Conservation (phyloP, 495 filamentous ascomycete species). For the Aspergillus sclerotiicarbonarius region DNA sequence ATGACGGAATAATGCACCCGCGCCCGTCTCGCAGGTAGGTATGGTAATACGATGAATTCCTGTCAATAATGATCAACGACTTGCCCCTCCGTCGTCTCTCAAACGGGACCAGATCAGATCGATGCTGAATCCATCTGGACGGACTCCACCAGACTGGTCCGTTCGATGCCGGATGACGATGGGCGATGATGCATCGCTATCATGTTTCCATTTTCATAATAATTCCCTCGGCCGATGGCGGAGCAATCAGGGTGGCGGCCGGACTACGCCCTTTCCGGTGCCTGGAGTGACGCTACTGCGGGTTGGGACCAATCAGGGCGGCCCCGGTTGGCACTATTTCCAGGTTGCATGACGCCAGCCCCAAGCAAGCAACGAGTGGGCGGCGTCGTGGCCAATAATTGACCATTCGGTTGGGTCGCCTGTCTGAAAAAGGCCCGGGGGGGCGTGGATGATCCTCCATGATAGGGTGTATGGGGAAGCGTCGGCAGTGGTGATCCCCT, state of each 20-base stretch:
- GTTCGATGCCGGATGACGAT: constrained; percentile 1
- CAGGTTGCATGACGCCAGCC: constrained; percentile 41
- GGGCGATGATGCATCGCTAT: constrained; percentile 3
- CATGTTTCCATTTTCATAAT: constrained; percentile 13
- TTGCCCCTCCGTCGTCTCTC: background rate
- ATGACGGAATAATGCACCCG: too few relatives aligned
- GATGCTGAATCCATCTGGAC: constrained; percentile 4
- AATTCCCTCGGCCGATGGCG: constrained; percentile 30
- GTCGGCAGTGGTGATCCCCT: background rate
- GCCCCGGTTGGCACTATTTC: constrained; percentile 31
- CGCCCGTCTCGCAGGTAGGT: background rate
- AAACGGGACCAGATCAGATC: background rate
- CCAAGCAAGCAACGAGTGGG: constrained; percentile 16
- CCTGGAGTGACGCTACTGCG: constrained; percentile 30
- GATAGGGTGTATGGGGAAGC: constrained; percentile 15
- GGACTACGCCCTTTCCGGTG: constrained; percentile 29
- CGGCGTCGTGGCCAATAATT: constrained; percentile 35
- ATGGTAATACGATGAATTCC: background rate
- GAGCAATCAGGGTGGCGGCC: constrained; percentile 28
- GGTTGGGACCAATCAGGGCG: constrained; percentile 27
- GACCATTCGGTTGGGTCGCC: constrained; percentile 14
- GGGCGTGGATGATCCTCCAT: constrained; percentile 14
- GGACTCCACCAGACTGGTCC: constrained; percentile 3
- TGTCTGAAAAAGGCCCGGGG: constrained; percentile 8
- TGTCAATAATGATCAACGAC: background rate